Evolutionary conservation across 805 yeast genomes (phyloP), one percentile per base, ranked within the genome.

Genomic region (Saccharomycopsis sp.): DNA sequence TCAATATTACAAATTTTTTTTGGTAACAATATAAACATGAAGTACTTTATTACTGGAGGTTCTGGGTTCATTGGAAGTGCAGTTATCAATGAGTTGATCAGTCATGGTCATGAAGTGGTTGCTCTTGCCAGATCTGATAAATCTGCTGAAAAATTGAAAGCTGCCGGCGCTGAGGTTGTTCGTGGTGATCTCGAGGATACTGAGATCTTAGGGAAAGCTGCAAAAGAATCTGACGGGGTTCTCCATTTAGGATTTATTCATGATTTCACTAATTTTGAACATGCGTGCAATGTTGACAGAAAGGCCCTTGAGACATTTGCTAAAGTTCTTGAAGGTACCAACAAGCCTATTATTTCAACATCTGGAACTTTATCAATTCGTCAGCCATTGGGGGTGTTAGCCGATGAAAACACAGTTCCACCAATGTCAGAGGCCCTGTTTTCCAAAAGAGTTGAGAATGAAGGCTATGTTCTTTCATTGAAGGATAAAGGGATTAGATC

Each of bases 241-340:
- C 37, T 65, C n/a, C 71, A 67, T 43, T 46, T 64, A 36, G 73
- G 62, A 1, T 67, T 60, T 48, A 11, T 11, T n/a, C n/a, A 11
- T n/a, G 50, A 65, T 40, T 62, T 59, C 41, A 19, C 45, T 3
- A 49, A 57, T 9, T 51, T 46, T 29, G 53, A 38, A 2, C 38
- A 53, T 13, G 31, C 55, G 20, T 43, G 50, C 29, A 43, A 44
- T 19, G 39, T 54, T 34, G 70, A 66, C 32, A 43, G 38, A 14
- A 45, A 29, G 4, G 68, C 67, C 1, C 40, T 58, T 13, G 38
- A 47, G 13, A n/a, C 31, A 11, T 11, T 27, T 11, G 11, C n/a
- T 27, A 11, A 27, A n/a, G 31, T n/a, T 11, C 31, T 27, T 27
- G 31, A 27, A n/a, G 40, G 40, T 11, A 21, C 40, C 16, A 37